These are phyloP conservation scores for Pseudopediastrum boryanum DNA, from an alignment of 139 green algal species.

Conservation along the genomic window DNA sequence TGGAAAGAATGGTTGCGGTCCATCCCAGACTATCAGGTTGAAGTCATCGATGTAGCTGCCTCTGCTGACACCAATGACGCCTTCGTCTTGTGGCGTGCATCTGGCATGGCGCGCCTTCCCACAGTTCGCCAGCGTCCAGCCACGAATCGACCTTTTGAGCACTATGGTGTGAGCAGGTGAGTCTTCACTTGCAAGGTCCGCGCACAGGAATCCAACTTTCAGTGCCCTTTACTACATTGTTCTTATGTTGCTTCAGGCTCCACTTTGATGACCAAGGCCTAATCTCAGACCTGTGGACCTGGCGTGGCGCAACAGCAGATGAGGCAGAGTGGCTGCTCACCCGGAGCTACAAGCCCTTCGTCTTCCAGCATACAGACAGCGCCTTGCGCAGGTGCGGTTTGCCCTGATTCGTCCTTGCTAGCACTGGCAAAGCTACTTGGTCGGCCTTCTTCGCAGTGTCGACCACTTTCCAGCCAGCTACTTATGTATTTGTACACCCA, in stretches of 20 bases:
- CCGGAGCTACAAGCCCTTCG: conserved; percentile 34
- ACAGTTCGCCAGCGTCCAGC: conserved; percentile 12
- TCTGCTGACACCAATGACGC: background rate
- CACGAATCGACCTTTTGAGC: conserved; percentile 35
- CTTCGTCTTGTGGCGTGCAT: conserved; percentile 28
- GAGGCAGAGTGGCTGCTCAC: conserved; percentile 32
- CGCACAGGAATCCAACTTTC: background rate
- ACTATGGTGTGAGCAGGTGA: conserved; percentile 28
- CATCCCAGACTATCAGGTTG: conserved; percentile 31
- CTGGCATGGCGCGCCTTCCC: conserved; percentile 5
- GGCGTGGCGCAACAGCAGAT: conserved; percentile 16
- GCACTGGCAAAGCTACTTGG: too few species aligned
- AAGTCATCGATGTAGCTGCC: background rate
- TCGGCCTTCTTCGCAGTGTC: too few species aligned
- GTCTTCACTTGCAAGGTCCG: background rate
- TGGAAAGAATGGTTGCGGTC: conserved; percentile 26
- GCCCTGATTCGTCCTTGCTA: too few species aligned
- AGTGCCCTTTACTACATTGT: background rate
- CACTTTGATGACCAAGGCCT: conserved; percentile 18
- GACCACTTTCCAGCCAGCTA: too few species aligned
- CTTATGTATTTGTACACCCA: too few species aligned
- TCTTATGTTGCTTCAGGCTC: conserved; percentile 3
- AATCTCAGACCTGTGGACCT: conserved; percentile 34
- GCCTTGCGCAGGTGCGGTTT: too few species aligned
- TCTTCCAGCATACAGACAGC: too few species aligned